phyloP scores from a whole-genome alignment of 169 alveolate genomes.

The Plasmodium coatneyi region DNA sequence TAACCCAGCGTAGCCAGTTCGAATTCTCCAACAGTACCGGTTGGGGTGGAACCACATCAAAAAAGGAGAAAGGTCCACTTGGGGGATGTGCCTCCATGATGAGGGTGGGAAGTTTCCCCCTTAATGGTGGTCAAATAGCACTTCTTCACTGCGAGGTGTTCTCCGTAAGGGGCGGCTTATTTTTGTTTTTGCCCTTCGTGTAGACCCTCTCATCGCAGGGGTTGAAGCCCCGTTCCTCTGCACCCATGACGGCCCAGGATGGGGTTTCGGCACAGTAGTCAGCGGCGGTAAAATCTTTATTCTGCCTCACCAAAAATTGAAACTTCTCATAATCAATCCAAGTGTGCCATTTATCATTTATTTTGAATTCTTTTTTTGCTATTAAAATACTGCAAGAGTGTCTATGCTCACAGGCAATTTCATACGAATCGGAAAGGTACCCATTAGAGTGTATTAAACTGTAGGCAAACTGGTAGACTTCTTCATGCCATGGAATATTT shows the following conservation, averaged over 20 bases:
- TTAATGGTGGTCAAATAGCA: not conserved
- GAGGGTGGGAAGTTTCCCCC: not conserved
- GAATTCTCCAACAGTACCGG: not conserved
- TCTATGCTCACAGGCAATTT: slow-evolving; percentile 90
- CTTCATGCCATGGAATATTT: slow-evolving; percentile 90
- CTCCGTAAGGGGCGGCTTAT: not conserved
- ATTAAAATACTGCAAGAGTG: slow-evolving; percentile 89
- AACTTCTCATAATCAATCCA: slow-evolving; percentile 91
- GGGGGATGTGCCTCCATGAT: not conserved
- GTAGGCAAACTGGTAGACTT: slow-evolving; percentile 76
- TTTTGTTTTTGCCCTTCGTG: slow-evolving; percentile 67
- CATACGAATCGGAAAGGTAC: slow-evolving; percentile 79
- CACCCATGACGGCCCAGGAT: slow-evolving; percentile 89
- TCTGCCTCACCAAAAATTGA: slow-evolving; percentile 82
- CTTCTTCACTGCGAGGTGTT: not conserved
- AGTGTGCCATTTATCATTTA: slow-evolving; percentile 91
- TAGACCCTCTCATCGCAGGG: slow-evolving; percentile 85
- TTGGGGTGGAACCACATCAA: not conserved
- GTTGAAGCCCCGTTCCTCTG: slow-evolving; percentile 89
- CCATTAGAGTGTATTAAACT: slow-evolving; percentile 73
- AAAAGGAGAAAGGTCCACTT: not conserved
- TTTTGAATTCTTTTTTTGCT: slow-evolving; percentile 82
- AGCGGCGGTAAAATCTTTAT: slow-evolving; percentile 78
- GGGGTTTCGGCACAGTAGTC: slow-evolving; percentile 91
- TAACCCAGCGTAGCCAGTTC: not conserved